These are phyloP conservation scores for Bolboschoenoplectus hybrid DNA, from an alignment of 202 grass and related monocot genomes.

Conservation along the genomic window DNA sequence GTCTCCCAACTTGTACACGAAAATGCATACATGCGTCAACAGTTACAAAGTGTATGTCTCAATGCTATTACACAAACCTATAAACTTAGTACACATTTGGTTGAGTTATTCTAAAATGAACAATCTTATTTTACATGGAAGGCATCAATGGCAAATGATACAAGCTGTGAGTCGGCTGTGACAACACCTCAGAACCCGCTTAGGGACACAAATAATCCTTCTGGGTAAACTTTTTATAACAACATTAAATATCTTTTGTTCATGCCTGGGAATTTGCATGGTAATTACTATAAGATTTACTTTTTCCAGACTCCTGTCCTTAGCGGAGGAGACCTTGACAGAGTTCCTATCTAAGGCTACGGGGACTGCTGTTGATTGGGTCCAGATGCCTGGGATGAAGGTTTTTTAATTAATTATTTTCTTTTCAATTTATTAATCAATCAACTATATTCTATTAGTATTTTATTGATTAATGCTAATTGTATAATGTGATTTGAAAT, in stretches of 20 bases:
- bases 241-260: constrained; percentile 10
- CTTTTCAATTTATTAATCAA: constrained; percentile 22
- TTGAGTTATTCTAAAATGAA: not conserved
- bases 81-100: not conserved
- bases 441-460: not conserved
- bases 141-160: constrained; percentile 82
- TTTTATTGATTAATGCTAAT: constrained; percentile 4
- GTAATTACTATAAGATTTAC: constrained; percentile 10
- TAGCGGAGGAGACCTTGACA: constrained; percentile 95
- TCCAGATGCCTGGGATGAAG: constrained; percentile 99
- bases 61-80: not conserved
- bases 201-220: constrained; percentile 92
- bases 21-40: constrained; percentile 85
- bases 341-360: constrained; percentile 99
- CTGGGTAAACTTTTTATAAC: constrained; percentile 65
- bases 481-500: constrained; percentile 33
- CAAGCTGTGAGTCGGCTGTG: constrained; percentile 89
- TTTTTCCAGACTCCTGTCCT: constrained; percentile 72
- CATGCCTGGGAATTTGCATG: not conserved
- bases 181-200: constrained; percentile 83
- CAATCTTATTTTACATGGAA: constrained; percentile 36
- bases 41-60: constrained; percentile 82
- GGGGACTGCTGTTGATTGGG: constrained; percentile 99
- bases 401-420: constrained; percentile 38
- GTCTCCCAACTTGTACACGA: constrained; percentile 91